Base-by-base conservation (phyloP, 345 rosid species). In the Gynandropsis gynandra region DNA sequence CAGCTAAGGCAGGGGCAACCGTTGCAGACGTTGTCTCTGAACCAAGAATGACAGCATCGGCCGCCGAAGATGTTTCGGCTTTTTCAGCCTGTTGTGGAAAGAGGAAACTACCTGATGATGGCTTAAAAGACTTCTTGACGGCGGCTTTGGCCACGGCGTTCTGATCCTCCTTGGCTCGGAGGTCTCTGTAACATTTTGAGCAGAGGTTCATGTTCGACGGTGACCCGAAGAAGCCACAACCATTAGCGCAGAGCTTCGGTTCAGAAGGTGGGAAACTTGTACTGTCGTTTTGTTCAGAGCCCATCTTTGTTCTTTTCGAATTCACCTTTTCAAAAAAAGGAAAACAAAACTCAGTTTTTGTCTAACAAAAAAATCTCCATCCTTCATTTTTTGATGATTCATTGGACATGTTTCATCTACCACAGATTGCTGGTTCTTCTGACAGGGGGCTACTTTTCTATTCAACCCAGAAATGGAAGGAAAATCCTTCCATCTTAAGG, bases 201-300 rank as follows among this genome's bases (percentile, higher is more conserved):
- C 76, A 72, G 0, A 72, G 62, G 34, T 55, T 48, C 68, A 56
- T 59, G 64, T 63, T 67, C 1, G 76, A 68, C 24, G 76, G 47
- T 32, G 65, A 57, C 1, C 76, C 76, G 8, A 67, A 72, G 47
- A 72, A 72, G 4, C 76, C 72, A 37, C 76, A 72, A 2, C 64
- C 67, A 1, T 50, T 63, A 1, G 54, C 69, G 27, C 76, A 72
- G 4, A 72, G 66, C 47, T 55, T 67, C n/a, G 72, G 66, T 14
- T 67, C 72, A 4, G 72, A 27, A 0, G 72, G 72, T 34, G 67
- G 49, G n/a, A 55, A 67, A 35, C 63, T 67, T 2, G 72, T 67
- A 31, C 49, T 56, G 19, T 67, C 67, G 35, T 67, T 67, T 46
- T 61, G 72, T 19, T 67, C 67, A 7, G 72, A 67, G 1, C 67